These are phyloP conservation scores for Hippophae rhamnoides DNA, from an alignment of 306 rosid species.

Conservation along the genomic window DNA sequence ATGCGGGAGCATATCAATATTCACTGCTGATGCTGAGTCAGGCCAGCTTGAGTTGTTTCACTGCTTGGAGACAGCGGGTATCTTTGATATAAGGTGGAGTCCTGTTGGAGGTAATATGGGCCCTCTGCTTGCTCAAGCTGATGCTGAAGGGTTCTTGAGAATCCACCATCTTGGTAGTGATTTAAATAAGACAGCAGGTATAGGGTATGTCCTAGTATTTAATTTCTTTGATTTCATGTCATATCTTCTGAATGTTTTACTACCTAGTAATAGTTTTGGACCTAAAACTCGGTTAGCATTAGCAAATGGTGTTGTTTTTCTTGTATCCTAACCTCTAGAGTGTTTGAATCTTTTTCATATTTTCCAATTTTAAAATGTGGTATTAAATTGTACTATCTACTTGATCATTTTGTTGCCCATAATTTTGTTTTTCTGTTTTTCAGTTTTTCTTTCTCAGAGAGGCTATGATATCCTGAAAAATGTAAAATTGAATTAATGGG, in stretches of 20 bases:
- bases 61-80: constrained; percentile 47
- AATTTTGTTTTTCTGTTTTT: background rate
- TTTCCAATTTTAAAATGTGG: too few relatives aligned
- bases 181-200: constrained; percentile 45
- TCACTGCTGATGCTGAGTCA: constrained; percentile 31
- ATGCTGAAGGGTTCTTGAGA: constrained; percentile 77
- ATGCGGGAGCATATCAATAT: constrained; percentile 69
- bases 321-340: too few relatives aligned
- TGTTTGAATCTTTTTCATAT: too few relatives aligned
- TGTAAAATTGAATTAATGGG: background rate
- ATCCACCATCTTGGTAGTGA: constrained; percentile 35
- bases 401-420: too few relatives aligned
- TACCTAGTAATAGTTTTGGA: too few relatives aligned
- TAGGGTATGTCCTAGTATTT: constrained; percentile 3
- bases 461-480: background rate
- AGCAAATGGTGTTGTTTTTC: too few relatives aligned
- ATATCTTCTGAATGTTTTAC: background rate
- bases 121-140: constrained; percentile 68
- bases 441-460: background rate
- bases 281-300: too few relatives aligned
- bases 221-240: constrained; percentile 3
- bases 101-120: constrained; percentile 29
- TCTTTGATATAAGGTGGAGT: constrained; percentile 83
- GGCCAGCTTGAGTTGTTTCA: constrained; percentile 36
- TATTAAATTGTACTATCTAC: too few relatives aligned